Conservation (phyloP, 805 yeast species). For the Wickerhamiella brachini region DNA sequence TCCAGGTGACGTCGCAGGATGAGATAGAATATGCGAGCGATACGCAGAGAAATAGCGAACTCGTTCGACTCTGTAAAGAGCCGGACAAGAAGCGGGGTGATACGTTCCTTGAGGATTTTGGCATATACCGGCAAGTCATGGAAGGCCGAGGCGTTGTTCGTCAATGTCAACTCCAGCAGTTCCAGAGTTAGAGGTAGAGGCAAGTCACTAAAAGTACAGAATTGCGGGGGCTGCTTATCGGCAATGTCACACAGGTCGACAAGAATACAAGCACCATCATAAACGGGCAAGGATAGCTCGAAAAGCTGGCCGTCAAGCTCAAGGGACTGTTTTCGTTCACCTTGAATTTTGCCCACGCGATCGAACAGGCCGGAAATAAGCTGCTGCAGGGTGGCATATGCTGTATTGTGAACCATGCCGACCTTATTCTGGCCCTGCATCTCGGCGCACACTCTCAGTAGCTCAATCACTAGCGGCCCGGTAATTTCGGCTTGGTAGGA, state of each 20-base stretch:
- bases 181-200: conserved; percentile 66
- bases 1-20: conserved; percentile 48
- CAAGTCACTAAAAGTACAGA: conserved; percentile 38
- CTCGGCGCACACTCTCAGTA: conserved; percentile 56
- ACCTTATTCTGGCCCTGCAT: conserved; percentile 56
- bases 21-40: conserved; percentile 54
- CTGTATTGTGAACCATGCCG: conserved; percentile 74
- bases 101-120: conserved; percentile 46
- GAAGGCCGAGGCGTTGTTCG: conserved; percentile 47
- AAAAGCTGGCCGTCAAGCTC: conserved; percentile 32
- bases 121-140: conserved; percentile 48
- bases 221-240: conserved; percentile 42
- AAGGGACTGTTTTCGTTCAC: not conserved
- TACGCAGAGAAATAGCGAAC: conserved; percentile 61
- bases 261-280: conserved; percentile 59
- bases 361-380: conserved; percentile 69
- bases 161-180: conserved; percentile 62
- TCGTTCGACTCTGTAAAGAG: conserved; percentile 41
- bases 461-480: conserved; percentile 41
- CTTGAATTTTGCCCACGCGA: conserved; percentile 29
- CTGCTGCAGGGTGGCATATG: conserved; percentile 87
- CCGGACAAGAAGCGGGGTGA: conserved; percentile 65
- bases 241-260: conserved; percentile 58
- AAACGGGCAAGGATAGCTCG: conserved; percentile 37
- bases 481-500: conserved; percentile 42